Percentiles rank a stretch among this genome's conserved stretches.
Evolutionary conservation across 148 eudicot genomes (phyloP).

Genomic region (Mesembryanthemum crystallinum): DNA sequence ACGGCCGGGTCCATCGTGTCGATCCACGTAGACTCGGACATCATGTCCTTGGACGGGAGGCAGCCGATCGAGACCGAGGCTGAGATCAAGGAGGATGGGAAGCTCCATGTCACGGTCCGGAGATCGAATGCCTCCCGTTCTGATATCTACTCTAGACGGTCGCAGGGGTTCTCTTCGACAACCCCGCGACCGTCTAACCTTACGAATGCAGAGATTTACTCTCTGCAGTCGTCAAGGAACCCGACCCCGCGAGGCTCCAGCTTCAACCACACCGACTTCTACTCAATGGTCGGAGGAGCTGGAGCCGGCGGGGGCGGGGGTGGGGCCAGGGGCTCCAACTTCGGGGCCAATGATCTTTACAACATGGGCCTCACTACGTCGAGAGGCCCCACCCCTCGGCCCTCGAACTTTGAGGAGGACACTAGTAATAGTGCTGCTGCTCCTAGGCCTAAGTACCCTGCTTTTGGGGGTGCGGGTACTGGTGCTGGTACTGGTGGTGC

Average conservation of each 20-base stretch:
- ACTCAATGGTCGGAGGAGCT: conserved; percentile 57
- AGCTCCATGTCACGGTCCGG: conserved; percentile 74
- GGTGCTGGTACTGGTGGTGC: conserved; percentile 6
- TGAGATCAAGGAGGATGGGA: conserved; percentile 77
- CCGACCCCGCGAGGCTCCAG: conserved; percentile 87
- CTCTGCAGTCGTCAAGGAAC: conserved; percentile 70
- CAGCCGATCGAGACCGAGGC: conserved; percentile 71
- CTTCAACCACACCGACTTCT: conserved; percentile 82
- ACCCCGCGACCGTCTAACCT: conserved; percentile 73
- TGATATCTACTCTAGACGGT: conserved; percentile 65
- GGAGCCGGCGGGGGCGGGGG: conserved; percentile 30
- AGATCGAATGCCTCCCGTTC: conserved; percentile 77
- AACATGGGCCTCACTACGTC: conserved; percentile 42
- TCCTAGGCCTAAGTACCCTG: conserved; percentile 35
- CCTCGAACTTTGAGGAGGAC: conserved; percentile 78
- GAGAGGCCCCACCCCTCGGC: conserved; percentile 69
- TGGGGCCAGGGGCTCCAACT: conserved; percentile 54
- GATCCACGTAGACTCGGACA: conserved; percentile 83
- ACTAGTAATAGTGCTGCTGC: conserved; percentile 16
- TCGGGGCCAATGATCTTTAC: conserved; percentile 64
- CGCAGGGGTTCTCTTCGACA: conserved; percentile 47
- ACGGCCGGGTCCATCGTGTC: conserved; percentile 85
- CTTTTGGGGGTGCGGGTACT: conserved; percentile 3
- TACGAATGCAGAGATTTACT: conserved; percentile 90
- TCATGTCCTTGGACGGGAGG: conserved; percentile 74